These are phyloP conservation scores for Dipteronia dyeriana DNA, from an alignment of 345 rosid species.

Conservation along the genomic window DNA sequence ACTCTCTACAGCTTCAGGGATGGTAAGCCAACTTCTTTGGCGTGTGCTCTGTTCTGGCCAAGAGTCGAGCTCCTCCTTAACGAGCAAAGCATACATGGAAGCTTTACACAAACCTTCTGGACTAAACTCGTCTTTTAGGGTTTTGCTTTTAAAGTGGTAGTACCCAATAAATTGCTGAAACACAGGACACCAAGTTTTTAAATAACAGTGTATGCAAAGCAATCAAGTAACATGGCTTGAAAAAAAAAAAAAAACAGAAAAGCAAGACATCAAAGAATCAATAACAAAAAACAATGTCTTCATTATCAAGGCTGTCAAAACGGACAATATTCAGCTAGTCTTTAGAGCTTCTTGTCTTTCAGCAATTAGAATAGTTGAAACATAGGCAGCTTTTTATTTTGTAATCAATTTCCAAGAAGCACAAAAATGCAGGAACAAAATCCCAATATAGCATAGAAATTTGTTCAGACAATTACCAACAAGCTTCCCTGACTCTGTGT, in stretches of 20 bases:
- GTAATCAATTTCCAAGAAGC: neutral
- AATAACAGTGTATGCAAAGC: neutral
- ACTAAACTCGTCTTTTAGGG: slow-evolving; percentile 36
- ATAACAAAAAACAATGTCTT: neutral
- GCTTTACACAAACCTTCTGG: slow-evolving; percentile 53
- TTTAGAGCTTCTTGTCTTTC: neutral
- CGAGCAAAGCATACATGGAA: slow-evolving; percentile 43
- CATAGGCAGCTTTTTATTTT: neutral
- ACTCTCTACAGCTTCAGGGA: slow-evolving; percentile 39
- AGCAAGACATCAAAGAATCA: neutral
- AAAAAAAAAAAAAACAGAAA: neutral
- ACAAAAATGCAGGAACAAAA: neutral
- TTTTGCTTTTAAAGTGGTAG: slow-evolving; percentile 48
- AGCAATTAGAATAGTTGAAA: neutral
- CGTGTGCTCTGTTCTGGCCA: slow-evolving; percentile 56
- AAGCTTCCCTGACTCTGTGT: neutral
- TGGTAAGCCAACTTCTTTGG: slow-evolving; percentile 43
- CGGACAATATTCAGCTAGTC: neutral
- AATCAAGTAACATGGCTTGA: neutral
- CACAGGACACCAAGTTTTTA: neutral
- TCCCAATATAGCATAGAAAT: neutral
- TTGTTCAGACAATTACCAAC: neutral
- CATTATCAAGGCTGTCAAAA: neutral
- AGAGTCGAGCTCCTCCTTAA: slow-evolving; percentile 46
- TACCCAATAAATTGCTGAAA: slow-evolving; percentile 43